Conservation (phyloP, 805 yeast genomes). For the Cyberlindnera mrakii region DNA sequence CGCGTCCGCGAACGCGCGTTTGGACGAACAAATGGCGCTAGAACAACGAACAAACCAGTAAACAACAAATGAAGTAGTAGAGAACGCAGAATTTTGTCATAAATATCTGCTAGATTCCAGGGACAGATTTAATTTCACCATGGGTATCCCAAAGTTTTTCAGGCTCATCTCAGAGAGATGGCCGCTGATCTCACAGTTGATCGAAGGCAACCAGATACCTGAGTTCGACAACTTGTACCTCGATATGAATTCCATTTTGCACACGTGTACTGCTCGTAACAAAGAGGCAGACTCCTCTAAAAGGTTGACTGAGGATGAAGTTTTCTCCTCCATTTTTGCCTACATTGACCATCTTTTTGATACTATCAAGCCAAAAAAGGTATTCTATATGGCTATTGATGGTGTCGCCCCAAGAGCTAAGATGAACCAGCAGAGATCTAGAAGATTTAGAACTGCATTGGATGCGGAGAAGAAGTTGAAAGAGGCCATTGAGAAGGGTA, state of each 20-base stretch:
- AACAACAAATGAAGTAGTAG: too few relatives aligned
- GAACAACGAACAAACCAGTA: too few relatives aligned
- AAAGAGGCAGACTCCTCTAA: conserved; percentile 62
- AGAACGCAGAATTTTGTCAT: too few relatives aligned
- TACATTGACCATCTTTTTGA: conserved; percentile 92
- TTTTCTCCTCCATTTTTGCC: conserved; percentile 86
- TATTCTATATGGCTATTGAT: conserved; percentile 94
- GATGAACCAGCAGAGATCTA: conserved; percentile 95
- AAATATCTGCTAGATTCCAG: too few relatives aligned
- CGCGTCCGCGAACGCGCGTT: too few relatives aligned
- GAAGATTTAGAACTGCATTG: conserved; percentile 89
- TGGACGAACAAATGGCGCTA: too few relatives aligned
- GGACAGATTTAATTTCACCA: conserved; percentile 8
- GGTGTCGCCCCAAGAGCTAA: conserved; percentile 99
- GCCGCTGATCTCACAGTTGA: conserved; percentile 88
- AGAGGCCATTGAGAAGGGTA: conserved; percentile 70
- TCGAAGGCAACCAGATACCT: conserved; percentile 77
- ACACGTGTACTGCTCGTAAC: conserved; percentile 79
- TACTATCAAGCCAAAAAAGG: conserved; percentile 78
- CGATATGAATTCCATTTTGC: conserved; percentile 97
- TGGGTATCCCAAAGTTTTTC: conserved; percentile 96
- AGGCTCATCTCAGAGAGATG: conserved; percentile 97
- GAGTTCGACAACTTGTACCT: conserved; percentile 92
- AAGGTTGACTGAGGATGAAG: conserved; percentile 80
- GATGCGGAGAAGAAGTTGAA: conserved; percentile 80